Evolutionary conservation across 1,284 basidiomycete species (phyloP).

Genomic region (Afroboletus lepidellus): DNA sequence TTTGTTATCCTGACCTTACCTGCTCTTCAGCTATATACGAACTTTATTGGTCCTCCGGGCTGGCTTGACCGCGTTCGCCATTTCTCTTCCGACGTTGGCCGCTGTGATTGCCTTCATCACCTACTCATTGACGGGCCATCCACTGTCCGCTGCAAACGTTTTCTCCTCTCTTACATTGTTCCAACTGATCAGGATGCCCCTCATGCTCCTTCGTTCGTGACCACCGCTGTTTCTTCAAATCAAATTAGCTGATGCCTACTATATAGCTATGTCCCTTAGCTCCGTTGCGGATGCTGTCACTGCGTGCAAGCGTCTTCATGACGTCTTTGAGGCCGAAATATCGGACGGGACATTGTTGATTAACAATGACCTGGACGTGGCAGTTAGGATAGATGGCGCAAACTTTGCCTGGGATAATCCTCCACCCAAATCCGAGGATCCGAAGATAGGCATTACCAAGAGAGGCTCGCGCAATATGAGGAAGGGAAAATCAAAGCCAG

Average conservation of each 20-base stretch:
- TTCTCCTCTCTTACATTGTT: slow-evolving; percentile 86
- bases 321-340: slow-evolving; percentile 78
- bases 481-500: slow-evolving; percentile 3
- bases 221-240: neutral
- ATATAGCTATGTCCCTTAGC: slow-evolving; percentile 68
- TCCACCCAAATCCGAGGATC: slow-evolving; percentile 47
- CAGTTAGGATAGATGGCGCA: slow-evolving; percentile 64
- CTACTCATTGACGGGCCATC: slow-evolving; percentile 71
- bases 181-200: slow-evolving; percentile 69
- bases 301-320: slow-evolving; percentile 66
- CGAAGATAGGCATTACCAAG: slow-evolving; percentile 24
- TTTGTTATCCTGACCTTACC: neutral
- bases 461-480: slow-evolving; percentile 1
- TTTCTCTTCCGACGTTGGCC: slow-evolving; percentile 77
- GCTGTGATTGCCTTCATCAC: slow-evolving; percentile 86
- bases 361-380: slow-evolving; percentile 54
- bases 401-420: slow-evolving; percentile 86
- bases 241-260: neutral
- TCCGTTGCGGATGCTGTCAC: slow-evolving; percentile 78
- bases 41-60: slow-evolving; percentile 72
- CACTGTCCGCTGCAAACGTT: slow-evolving; percentile 66
- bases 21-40: slow-evolving; percentile 60
- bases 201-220: slow-evolving; percentile 58
- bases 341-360: slow-evolving; percentile 53
- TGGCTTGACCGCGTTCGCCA: slow-evolving; percentile 64